These are phyloP conservation scores for Leccinum barrowsii DNA, from an alignment of 768 basidiomycete species.

Conservation along the genomic window DNA sequence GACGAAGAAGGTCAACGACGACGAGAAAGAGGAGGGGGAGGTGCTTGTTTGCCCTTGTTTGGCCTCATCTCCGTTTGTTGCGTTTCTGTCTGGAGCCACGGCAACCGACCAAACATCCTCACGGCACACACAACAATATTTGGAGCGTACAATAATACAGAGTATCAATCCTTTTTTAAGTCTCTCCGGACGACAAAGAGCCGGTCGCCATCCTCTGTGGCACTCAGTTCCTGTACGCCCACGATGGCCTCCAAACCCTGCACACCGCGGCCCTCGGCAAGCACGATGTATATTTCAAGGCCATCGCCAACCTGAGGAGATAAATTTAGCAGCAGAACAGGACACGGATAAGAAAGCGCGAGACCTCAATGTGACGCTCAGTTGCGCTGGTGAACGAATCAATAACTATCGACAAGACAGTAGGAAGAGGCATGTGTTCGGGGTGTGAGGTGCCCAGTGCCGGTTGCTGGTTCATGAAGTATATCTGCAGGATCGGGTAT, in stretches of 20 bases:
- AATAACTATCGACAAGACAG: slow-evolving; percentile 83
- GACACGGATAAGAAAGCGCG: slow-evolving; percentile 17
- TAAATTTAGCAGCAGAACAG: slow-evolving; percentile 2
- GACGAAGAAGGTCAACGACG: background rate
- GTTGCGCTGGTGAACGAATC: slow-evolving; percentile 98
- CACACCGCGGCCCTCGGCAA: slow-evolving; percentile 62
- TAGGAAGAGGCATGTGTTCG: slow-evolving; percentile 72
- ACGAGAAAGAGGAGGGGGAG: background rate
- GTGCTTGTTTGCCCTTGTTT: background rate
- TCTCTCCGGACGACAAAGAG: slow-evolving; percentile 74
- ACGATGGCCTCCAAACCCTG: slow-evolving; percentile 54
- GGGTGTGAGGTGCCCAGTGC: slow-evolving; percentile 74
- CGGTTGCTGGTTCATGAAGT: slow-evolving; percentile 92
- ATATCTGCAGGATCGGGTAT: slow-evolving; percentile 63
- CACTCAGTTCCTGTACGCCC: slow-evolving; percentile 62
- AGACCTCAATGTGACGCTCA: slow-evolving; percentile 95
- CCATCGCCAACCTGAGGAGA: slow-evolving; percentile 83
- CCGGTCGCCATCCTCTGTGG: slow-evolving; percentile 62
- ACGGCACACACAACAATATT: too few species aligned
- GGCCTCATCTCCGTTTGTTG: background rate
- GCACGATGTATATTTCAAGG: slow-evolving; percentile 85
- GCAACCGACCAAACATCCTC: background rate
- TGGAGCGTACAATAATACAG: background rate
- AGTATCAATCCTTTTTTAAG: slow-evolving; percentile 72
- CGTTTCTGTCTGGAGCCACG: background rate